Percentiles rank a stretch among this genome's conserved stretches.
Conservation (phyloP, 768 basidiomycete species). For the Cystobasidiopsis lactophilus region DNA sequence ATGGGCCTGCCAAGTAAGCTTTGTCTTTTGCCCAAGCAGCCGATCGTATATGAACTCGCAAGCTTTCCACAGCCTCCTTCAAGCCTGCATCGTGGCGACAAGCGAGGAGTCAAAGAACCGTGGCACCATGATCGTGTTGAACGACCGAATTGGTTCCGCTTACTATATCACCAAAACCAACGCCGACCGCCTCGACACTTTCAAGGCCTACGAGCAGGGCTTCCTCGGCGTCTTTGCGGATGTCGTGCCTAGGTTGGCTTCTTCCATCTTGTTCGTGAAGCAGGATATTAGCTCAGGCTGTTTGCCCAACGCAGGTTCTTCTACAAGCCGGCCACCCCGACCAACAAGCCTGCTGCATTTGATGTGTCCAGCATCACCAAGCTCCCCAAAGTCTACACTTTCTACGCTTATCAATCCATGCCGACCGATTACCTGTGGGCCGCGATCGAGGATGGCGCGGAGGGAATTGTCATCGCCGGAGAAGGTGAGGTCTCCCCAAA, state of each 20-base stretch:
- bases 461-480: neutral
- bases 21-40: neutral
- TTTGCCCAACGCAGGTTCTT: constrained; percentile 16
- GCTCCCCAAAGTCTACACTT: constrained; percentile 15
- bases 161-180: constrained; percentile 22
- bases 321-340: constrained; percentile 20
- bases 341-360: constrained; percentile 16
- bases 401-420: constrained; percentile 12
- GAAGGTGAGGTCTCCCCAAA: neutral
- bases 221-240: constrained; percentile 20
- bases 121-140: constrained; percentile 22
- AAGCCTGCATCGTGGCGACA: too few relatives aligned
- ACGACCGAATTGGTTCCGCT: constrained; percentile 23
- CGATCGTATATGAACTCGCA: too few relatives aligned
- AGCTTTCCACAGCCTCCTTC: too few relatives aligned
- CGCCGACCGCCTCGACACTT: constrained; percentile 18
- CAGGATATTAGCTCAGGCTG: neutral
- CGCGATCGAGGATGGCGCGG: neutral
- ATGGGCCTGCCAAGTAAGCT: neutral
- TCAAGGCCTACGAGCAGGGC: constrained; percentile 22
- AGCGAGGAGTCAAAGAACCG: neutral
- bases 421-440: neutral
- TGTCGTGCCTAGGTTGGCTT: constrained; percentile 8
- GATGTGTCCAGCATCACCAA: constrained; percentile 7
- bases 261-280: neutral